A percentile compares a stretch with the other conserved stretches of the same genome.
These are phyloP conservation scores for Moesziomyces parantarcticus DNA, from an alignment of 1,284 basidiomycete species.

Conservation along the genomic window DNA sequence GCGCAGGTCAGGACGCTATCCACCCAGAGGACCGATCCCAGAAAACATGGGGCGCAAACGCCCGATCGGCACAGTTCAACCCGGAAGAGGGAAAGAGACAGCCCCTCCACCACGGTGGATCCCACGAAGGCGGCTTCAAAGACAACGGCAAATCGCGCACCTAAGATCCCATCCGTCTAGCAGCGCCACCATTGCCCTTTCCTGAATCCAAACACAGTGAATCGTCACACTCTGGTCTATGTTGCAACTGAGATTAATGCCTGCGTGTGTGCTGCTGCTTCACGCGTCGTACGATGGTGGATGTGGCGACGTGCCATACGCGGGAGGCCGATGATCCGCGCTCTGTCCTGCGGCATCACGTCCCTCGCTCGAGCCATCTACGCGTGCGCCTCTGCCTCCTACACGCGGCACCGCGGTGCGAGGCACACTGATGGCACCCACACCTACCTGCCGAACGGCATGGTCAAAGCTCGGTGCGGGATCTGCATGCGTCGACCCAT, in stretches of 20 bases:
- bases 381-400: not conserved
- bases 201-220: too few species aligned
- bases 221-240: too few species aligned
- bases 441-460: slow-evolving; percentile 11
- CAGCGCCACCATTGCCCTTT: not conserved
- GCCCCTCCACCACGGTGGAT: slow-evolving; percentile 51
- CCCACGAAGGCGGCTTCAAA: slow-evolving; percentile 51
- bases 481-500: slow-evolving; percentile 12
- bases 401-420: not conserved
- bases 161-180: not conserved
- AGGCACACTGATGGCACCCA: not conserved
- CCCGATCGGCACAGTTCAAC: slow-evolving; percentile 51
- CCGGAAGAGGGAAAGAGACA: slow-evolving; percentile 45
- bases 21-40: slow-evolving; percentile 44
- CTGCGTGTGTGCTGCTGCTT: slow-evolving; percentile 4
- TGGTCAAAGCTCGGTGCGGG: slow-evolving; percentile 35
- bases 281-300: slow-evolving; percentile 42
- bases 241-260: not conserved
- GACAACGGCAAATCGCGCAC: slow-evolving; percentile 34
- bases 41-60: slow-evolving; percentile 48
- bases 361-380: too few species aligned
- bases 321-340: slow-evolving; percentile 26
- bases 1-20: slow-evolving; percentile 41
- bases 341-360: not conserved
- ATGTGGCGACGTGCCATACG: slow-evolving; percentile 43